Evolutionary conservation across 441 rosid genomes (phyloP), one percentile per base, ranked within the genome.

Genomic region (Syzygium syzygioides): DNA sequence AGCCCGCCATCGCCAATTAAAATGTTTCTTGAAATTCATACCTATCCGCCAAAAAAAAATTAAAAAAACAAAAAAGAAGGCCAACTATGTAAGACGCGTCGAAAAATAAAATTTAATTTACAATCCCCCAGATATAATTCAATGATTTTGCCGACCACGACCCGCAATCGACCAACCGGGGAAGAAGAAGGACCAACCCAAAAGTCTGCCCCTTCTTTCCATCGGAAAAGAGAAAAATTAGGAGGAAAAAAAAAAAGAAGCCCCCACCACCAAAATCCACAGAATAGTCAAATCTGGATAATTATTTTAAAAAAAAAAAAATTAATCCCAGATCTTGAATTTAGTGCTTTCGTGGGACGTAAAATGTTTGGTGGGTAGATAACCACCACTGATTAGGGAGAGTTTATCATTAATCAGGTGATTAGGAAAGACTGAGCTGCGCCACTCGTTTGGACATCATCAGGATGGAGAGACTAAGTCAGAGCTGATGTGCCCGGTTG

Each of bases 121-220:
- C 80, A 37, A 71, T 71, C 50, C 52, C 28, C 52, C 28, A 20
- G 23, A 20, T 50, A 20, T 12, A 6, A n/a, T 30, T 37, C 50
- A 71, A 71, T 71, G 80, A 71, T 52, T 32, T 88, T 89, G 91
- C 93, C 93, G 86, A 85, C 91, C 59, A 79, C 87, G 88, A 34
- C 91, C 88, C 85, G 91, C 90, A 66, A 79, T 57, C 90, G 80
- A n/a, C 86, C 89, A 79, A 60, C 60, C 34, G 86, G 87, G 85
- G 83, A 37, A 3, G 48, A 85, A 28, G 45, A 30, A 60, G 13
- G 18, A 52, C 60, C 48, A 45, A 45, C 18, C 19, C 85, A 45
- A 45, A 45, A 59, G 32, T n/a, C 86, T 25, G 60, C 17, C 45
- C 18, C 66, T 64, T 89, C 55, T 60, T 60, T 15, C 66, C 66